Evolutionary conservation across 495 filamentous ascomycete genomes (phyloP).

Genomic region (Cercophora sp.): DNA sequence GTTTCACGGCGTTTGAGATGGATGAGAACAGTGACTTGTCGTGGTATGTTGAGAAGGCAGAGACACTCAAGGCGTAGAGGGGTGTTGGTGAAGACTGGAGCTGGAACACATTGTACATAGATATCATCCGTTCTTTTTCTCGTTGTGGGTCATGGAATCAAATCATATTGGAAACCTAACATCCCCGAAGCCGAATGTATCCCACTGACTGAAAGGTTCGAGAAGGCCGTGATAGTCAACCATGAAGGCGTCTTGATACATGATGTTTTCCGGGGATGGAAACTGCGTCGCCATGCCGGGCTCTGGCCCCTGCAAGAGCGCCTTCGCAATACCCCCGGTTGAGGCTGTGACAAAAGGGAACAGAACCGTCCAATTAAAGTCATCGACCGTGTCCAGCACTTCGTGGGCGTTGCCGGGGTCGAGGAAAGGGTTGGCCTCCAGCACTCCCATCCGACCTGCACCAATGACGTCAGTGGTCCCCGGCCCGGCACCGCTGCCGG

Average conservation of each 20-base stretch:
- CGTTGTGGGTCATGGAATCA: too few species aligned
- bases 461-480: too few species aligned
- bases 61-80: background rate
- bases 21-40: conserved; percentile 25
- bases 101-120: too few species aligned
- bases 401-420: background rate
- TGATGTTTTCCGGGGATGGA: conserved; percentile 12
- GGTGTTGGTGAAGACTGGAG: too few species aligned
- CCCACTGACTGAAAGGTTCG: conserved; percentile 9
- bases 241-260: conserved; percentile 16
- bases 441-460: too few species aligned
- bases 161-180: background rate
- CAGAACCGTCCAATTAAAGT: conserved; percentile 27
- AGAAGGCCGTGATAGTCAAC: conserved; percentile 14
- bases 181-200: conserved; percentile 5
- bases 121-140: too few species aligned
- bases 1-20: conserved; percentile 32
- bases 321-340: conserved; percentile 25
- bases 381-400: conserved; percentile 8
- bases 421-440: background rate
- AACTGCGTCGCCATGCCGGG: conserved; percentile 14
- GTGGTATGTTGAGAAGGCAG: conserved; percentile 24
- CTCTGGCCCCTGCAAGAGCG: conserved; percentile 12
- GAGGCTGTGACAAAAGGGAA: conserved; percentile 28
- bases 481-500: background rate